These are phyloP conservation scores for Cryptosporidium xiaoi DNA, from an alignment of 169 alveolate species.

Conservation along the genomic window DNA sequence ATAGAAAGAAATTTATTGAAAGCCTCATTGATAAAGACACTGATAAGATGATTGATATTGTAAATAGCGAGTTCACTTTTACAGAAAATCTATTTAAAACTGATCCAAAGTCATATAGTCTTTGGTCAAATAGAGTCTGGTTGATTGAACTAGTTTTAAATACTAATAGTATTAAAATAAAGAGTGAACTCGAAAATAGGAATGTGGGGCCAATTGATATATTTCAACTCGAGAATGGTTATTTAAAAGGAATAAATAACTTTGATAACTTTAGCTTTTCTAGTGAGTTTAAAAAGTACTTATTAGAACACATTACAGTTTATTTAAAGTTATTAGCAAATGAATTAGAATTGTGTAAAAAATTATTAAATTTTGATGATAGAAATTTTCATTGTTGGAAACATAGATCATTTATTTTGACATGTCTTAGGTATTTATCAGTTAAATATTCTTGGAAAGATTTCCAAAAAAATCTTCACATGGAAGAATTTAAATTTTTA, in stretches of 20 bases:
- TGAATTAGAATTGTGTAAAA: slow-evolving; percentile 53
- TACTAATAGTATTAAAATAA: not conserved
- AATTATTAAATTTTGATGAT: slow-evolving; percentile 54
- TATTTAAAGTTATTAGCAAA: slow-evolving; percentile 3
- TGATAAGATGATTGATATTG: not conserved
- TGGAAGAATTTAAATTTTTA: slow-evolving; percentile 2
- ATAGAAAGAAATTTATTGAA: slow-evolving; percentile 28
- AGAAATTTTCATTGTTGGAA: slow-evolving; percentile 77
- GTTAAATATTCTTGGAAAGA: slow-evolving; percentile 5
- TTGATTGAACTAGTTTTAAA: slow-evolving; percentile 24
- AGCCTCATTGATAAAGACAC: not conserved
- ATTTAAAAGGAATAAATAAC: slow-evolving; percentile 4
- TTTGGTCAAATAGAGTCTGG: slow-evolving; percentile 71
- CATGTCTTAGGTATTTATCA: slow-evolving; percentile 33
- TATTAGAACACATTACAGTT: not conserved
- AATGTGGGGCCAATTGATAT: not conserved
- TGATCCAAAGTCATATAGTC: slow-evolving; percentile 54
- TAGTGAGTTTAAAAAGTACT: not conserved
- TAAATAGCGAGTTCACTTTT: slow-evolving; percentile 10
- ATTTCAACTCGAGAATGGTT: slow-evolving; percentile 1
- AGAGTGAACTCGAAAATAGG: not conserved
- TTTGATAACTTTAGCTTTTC: not conserved
- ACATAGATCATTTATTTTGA: slow-evolving; percentile 47
- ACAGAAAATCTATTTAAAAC: slow-evolving; percentile 33
- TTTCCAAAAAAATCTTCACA: slow-evolving; percentile 8